Evolutionary conservation across 208 protist genomes (phyloP), one percentile per base, ranked within the genome.

Genomic region (Wallacemonas sp.): DNA sequence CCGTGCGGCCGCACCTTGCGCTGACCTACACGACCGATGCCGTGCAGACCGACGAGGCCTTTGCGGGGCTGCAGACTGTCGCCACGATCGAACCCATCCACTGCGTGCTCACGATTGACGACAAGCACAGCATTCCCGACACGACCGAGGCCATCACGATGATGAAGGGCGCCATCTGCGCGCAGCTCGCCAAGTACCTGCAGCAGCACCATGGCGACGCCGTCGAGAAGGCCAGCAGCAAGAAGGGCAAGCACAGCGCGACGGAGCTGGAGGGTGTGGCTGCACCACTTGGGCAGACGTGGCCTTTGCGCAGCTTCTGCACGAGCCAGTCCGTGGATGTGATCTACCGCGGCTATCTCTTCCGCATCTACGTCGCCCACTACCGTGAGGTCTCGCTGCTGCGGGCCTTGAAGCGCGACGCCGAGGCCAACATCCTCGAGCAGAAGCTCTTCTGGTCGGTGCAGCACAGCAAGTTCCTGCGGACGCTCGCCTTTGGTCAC

Each of bases 331-430:
- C 85, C 28, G 79, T 94, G 22, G 91, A 96, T 64, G 72, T 96
- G 33, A 86, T 93, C 71, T 82, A 82, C 65, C 74, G 70, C 28
- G 91, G 91, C 20, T 93, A 87, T 67, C 76, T 96, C 39, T 93
- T 96, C 65, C 87, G 91, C n/a, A 65, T 96, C 11, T 94, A 91
- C 67, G 66, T 94, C 62, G 85, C 91, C 8, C 86, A 93, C 72
- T 96, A 96, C 77, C 87, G 87, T 61, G 87, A 96, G 50, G 78
- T 94, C 3, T 92, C 86, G 7, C 76, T 96, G 22, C 74, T 96
- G 48, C 77, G 78, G 25, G 81, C 87, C 3, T 67, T 96, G 61
- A 72, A 91, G 75, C 79, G 85, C 7, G 77, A 91, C 38, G 62
- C 80, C 11, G 85, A 93, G 59, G 87, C 86, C 7, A 62, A 77